Evolutionary conservation across 192 early-diverging fungal genomes (phyloP).

Genomic region (Backusella luteola): DNA sequence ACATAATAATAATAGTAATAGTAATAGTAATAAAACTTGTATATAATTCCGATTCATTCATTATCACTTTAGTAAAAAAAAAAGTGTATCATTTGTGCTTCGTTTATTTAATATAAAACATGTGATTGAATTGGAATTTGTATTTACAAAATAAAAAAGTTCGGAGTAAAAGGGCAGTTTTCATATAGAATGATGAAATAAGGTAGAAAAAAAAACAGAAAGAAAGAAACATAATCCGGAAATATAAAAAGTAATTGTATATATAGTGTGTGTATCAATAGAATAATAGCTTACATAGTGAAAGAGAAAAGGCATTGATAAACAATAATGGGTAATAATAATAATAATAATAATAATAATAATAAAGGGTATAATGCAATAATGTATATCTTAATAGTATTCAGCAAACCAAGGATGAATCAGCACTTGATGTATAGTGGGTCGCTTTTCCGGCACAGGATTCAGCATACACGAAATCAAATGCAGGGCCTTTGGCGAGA

Average conservation of each 20-base stretch:
- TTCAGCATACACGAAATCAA: constrained; percentile 67
- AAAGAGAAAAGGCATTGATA: no score
- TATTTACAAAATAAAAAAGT: no score
- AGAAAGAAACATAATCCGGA: background rate
- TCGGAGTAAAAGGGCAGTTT: no score
- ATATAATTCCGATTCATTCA: background rate
- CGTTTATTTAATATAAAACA: background rate
- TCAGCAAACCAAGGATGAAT: constrained; percentile 57
- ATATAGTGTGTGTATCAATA: background rate
- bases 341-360: no score
- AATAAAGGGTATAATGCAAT: background rate
- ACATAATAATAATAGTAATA: no score
- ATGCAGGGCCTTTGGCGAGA: constrained; percentile 48
- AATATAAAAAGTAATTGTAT: background rate
- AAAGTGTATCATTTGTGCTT: background rate
- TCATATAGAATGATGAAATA: no score
- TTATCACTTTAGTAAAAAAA: background rate
- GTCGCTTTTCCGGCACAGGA: constrained; percentile 53
- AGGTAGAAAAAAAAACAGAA: background rate
- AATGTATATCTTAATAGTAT: background rate
- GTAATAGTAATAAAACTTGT: no score
- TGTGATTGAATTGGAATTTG: background rate
- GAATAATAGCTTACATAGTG: background rate
- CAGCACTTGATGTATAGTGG: constrained; percentile 62
- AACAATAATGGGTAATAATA: background rate